phyloP scores from a whole-genome alignment of 192 early-diverging fungal species.

The Fimicolochytrium jonesii region DNA sequence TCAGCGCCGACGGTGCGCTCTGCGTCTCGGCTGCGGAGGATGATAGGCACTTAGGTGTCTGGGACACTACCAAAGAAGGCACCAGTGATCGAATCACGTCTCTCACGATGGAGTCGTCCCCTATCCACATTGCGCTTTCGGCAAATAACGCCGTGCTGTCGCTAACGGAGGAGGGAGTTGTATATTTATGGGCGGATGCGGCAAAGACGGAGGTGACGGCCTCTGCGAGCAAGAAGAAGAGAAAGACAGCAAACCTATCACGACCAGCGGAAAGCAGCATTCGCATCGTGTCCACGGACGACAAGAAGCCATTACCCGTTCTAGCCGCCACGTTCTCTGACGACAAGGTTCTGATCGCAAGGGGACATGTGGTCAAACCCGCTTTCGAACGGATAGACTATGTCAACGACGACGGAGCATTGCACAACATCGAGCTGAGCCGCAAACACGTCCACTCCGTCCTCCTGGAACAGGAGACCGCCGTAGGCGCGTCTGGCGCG shows the following conservation, averaged over 20 bases:
- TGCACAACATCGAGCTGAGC: constrained; percentile 1
- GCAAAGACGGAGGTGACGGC: neutral
- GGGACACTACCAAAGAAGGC: constrained; percentile 23
- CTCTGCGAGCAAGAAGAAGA: constrained; percentile 13
- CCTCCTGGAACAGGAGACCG: neutral
- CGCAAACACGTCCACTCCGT: constrained; percentile 3
- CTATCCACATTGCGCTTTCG: constrained; percentile 11
- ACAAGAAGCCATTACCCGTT: constrained; percentile 12
- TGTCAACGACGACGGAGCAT: constrained; percentile 11
- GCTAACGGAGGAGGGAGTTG: constrained; percentile 33
- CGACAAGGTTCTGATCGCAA: constrained; percentile 28
- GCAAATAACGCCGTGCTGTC: constrained; percentile 24
- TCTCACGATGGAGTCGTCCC: constrained; percentile 24
- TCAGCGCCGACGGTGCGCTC: constrained; percentile 2
- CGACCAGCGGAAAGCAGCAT: neutral
- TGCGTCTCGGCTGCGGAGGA: constrained; percentile 33
- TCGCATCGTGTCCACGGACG: constrained; percentile 9
- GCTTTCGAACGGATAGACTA: constrained; percentile 37
- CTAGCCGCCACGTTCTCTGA: constrained; percentile 26
- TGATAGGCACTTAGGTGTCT: constrained; percentile 38
- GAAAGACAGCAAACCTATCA: neutral
- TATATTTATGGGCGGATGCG: constrained; percentile 27
- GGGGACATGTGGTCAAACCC: constrained; percentile 30
- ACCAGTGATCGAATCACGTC: constrained; percentile 5
- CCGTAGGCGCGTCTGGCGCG: neutral